Base-by-base conservation (phyloP, 352 stramenopile species). In the Phytopythium kandeliae region DNA sequence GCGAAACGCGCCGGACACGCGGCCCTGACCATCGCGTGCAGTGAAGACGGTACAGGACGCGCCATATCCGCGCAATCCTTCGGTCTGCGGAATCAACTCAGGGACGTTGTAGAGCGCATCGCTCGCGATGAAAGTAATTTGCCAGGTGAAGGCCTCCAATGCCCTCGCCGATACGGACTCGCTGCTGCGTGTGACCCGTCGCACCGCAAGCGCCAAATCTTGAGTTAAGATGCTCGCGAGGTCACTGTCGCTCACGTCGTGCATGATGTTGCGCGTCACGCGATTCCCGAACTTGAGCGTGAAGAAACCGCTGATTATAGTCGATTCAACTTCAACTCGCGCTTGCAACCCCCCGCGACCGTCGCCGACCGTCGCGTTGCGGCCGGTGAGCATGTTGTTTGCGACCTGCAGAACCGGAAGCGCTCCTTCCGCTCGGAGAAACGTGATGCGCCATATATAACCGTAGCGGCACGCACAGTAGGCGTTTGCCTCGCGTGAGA, bases 381-480 rank as follows among this genome's bases (percentile, higher is more conserved):
- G 51, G 34, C 80, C 82, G 1, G 75, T 89, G 41, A 95, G 69
- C 15, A 69, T 60, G 31, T 46, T 84, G 45, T 51, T 62, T 3
- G 58, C 66, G 12, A 66, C 69, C 16, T 43, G 41, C 26, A 95
- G 56, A 21, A 69, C 57, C 8, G 78, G 60, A 1, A 92, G 48
- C 1, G 71, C 63, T 0, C 81, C 81, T 68, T 86, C 71, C 8
- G 71, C 62, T 53, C 74, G 84, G 34, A 89, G 54, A 48, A 95
- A 93, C 24, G 79, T 91, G 38, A 95, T 87, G 22, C 57, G 64
- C 84, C 84, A 95, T 19, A 89, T 47, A 46, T 74, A 95, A 17
- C 55, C 81, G 48, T 87, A 74, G 13, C 60, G 72, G 58, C 84
- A 92, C 8, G 57, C 77, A 51, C 84, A 93, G 48, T 72, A 90